Conservation (phyloP, 1,284 basidiomycete genomes). For the Leccinum solheimii region DNA sequence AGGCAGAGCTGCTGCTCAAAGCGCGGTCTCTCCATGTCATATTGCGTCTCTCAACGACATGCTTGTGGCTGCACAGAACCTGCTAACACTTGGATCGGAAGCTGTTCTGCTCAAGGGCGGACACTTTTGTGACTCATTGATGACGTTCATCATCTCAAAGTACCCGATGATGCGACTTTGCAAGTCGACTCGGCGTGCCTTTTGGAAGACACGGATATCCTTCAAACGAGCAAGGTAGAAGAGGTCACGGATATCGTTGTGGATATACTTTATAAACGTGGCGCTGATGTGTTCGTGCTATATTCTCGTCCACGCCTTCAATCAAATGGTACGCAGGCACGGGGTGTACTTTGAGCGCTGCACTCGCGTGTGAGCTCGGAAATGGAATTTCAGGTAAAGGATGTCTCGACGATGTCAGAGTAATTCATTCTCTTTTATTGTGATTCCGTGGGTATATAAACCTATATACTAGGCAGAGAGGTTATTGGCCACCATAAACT, state of each 20-base stretch:
- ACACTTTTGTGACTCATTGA: slow-evolving; percentile 52
- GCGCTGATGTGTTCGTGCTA: slow-evolving; percentile 42
- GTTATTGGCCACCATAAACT: no score
- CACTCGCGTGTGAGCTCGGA: slow-evolving; percentile 71
- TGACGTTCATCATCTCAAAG: slow-evolving; percentile 14
- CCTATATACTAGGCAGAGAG: no score
- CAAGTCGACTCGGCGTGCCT: slow-evolving; percentile 40
- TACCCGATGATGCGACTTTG: background rate
- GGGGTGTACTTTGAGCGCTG: slow-evolving; percentile 89
- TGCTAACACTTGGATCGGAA: slow-evolving; percentile 52
- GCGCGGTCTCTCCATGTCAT: slow-evolving; percentile 28
- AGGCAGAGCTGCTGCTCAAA: slow-evolving; percentile 72
- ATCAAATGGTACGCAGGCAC: slow-evolving; percentile 88
- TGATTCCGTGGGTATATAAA: no score
- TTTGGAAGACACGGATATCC: slow-evolving; percentile 60
- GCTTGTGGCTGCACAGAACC: slow-evolving; percentile 55
- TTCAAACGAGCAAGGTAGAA: slow-evolving; percentile 35
- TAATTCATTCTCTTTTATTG: background rate
- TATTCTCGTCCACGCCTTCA: slow-evolving; percentile 70
- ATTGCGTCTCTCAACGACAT: slow-evolving; percentile 64
- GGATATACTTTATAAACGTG: slow-evolving; percentile 67
- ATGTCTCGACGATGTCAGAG: background rate
- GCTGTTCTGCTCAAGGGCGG: slow-evolving; percentile 89
- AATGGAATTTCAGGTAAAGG: slow-evolving; percentile 44
- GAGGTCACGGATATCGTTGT: slow-evolving; percentile 53